Conservation (phyloP, 345 rosid genomes). For the Psidium guajava region DNA sequence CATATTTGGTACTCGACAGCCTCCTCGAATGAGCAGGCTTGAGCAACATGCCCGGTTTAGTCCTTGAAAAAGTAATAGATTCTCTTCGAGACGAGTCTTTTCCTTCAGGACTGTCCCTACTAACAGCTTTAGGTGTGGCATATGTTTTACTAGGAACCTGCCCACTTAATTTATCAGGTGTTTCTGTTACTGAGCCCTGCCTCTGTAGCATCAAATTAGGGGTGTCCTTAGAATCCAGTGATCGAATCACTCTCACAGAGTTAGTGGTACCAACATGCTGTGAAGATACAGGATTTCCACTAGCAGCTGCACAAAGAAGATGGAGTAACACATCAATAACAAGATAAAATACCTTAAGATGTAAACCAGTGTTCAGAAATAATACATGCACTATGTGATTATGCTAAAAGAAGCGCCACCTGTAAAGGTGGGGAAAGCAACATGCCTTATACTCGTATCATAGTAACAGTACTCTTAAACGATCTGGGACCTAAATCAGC, state of each 20-base stretch:
- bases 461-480: background rate
- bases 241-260: conserved; percentile 25
- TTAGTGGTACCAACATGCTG: conserved; percentile 28
- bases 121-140: conserved; percentile 20
- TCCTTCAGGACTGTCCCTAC: conserved; percentile 27
- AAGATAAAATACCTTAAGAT: background rate
- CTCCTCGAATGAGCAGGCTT: conserved; percentile 64
- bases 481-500: background rate
- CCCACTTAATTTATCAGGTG: conserved; percentile 26
- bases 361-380: background rate
- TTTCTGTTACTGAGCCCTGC: conserved; percentile 17
- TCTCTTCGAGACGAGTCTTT: conserved; percentile 50
- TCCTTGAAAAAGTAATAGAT: conserved; percentile 71
- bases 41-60: conserved; percentile 87
- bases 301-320: conserved; percentile 36
- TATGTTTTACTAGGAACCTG: conserved; percentile 35
- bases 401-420: background rate
- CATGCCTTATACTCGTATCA: background rate
- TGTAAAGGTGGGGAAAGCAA: background rate
- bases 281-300: conserved; percentile 49
- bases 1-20: conserved; percentile 12
- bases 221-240: conserved; percentile 21
- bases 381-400: background rate
- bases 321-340: background rate
- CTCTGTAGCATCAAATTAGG: conserved; percentile 17